A percentile compares a stretch with the other conserved stretches of the same genome.
Conservation (phyloP, 306 rosid species). For the Arachis hypogaea region DNA sequence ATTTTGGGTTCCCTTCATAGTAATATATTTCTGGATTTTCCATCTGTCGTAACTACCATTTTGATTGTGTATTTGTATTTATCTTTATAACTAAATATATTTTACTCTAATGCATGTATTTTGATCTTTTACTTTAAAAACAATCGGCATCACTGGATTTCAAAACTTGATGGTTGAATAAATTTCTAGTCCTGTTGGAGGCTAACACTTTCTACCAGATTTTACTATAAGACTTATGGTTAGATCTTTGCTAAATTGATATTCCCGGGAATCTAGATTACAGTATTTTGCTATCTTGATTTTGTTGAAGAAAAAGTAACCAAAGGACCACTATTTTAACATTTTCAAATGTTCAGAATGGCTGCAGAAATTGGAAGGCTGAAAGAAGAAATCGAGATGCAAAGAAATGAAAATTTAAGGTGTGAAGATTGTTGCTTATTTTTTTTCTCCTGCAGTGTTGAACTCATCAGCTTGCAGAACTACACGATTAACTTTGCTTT, state of each 20-base stretch:
- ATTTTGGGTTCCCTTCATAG: conserved; percentile 1
- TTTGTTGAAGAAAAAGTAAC: conserved; percentile 20
- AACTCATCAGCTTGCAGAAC: conserved; percentile 20
- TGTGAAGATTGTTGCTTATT: conserved; percentile 49
- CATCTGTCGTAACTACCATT: neutral
- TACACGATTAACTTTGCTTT: conserved; percentile 15
- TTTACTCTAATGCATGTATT: too few relatives aligned
- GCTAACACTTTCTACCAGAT: too few relatives aligned
- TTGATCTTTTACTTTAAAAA: too few relatives aligned
- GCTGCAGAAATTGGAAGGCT: conserved; percentile 70
- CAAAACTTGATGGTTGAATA: too few relatives aligned
- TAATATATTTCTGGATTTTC: neutral
- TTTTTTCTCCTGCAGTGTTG: conserved; percentile 20
- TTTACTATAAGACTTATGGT: too few relatives aligned
- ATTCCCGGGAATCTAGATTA: too few relatives aligned
- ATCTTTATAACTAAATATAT: too few relatives aligned
- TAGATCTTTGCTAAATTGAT: too few relatives aligned
- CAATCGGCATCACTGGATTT: too few relatives aligned
- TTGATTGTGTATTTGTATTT: neutral
- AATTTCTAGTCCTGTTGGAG: too few relatives aligned
- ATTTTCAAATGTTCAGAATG: conserved; percentile 64
- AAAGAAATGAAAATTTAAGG: conserved; percentile 64
- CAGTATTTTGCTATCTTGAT: neutral
- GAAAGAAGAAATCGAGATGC: conserved; percentile 67
- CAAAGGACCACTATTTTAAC: conserved; percentile 19